Percentiles rank a stretch among this genome's conserved stretches.
Conservation (phyloP, 169 alveolate species). For the Plasmodium billcollinsi region DNA sequence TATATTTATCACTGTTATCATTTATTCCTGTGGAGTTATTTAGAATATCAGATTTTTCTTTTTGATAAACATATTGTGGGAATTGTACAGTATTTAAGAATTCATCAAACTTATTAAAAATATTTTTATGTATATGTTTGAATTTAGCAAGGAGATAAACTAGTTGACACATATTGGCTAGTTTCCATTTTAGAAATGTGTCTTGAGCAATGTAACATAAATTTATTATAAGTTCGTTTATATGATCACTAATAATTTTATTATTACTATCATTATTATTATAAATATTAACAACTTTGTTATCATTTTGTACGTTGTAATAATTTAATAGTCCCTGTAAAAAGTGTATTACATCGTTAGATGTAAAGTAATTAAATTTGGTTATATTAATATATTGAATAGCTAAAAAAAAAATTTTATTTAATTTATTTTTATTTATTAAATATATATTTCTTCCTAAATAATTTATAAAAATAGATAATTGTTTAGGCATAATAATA, state of each 20-base stretch:
- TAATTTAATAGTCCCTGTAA: constrained; percentile 62
- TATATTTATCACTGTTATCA: not conserved
- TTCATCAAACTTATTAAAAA: constrained; percentile 44
- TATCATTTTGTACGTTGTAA: not conserved
- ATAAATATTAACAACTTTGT: not conserved
- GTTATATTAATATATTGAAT: constrained; percentile 28
- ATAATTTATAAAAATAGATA: constrained; percentile 49
- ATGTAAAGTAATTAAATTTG: constrained; percentile 48
- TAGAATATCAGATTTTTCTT: not conserved
- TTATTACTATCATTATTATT: not conserved
- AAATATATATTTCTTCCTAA: constrained; percentile 63
- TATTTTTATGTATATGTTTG: constrained; percentile 50
- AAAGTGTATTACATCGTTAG: constrained; percentile 56
- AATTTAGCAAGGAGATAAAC: constrained; percentile 36
- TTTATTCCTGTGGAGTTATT: not conserved
- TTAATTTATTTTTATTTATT: constrained; percentile 15
- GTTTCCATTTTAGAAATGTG: constrained; percentile 32
- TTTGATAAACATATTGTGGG: constrained; percentile 39
- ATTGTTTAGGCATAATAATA: constrained; percentile 65
- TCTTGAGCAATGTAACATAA: constrained; percentile 40
- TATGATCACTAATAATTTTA: constrained; percentile 1
- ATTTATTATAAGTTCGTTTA: constrained; percentile 15
- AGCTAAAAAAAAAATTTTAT: constrained; percentile 19
- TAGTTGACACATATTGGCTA: constrained; percentile 51
- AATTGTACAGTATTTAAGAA: constrained; percentile 14